Conservation (phyloP, 768 basidiomycete genomes). For the Austroboletus eburneus region DNA sequence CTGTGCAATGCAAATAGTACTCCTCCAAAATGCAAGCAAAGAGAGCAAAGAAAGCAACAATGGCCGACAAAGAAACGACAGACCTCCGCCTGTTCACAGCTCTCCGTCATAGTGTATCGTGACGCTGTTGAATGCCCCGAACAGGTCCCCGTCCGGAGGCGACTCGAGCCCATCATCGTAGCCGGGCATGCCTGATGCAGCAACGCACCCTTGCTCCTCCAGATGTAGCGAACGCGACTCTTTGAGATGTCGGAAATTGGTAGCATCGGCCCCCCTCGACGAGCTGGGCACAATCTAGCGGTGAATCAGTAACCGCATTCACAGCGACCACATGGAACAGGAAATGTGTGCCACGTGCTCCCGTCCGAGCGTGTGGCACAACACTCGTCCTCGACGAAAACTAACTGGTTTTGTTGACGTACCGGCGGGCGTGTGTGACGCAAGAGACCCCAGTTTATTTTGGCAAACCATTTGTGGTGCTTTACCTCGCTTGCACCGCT, state of each 20-base stretch:
- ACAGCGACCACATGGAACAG: slow-evolving; percentile 8
- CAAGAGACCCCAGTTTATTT: slow-evolving; percentile 95
- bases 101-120: slow-evolving; percentile 85
- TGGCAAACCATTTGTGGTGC: slow-evolving; percentile 96
- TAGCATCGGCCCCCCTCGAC: slow-evolving; percentile 76
- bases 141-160: slow-evolving; percentile 58
- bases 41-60: slow-evolving; percentile 9
- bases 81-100: slow-evolving; percentile 19
- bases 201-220: slow-evolving; percentile 54
- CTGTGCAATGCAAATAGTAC: slow-evolving; percentile 33
- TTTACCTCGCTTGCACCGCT: slow-evolving; percentile 98
- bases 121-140: slow-evolving; percentile 86
- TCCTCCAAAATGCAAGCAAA: slow-evolving; percentile 21
- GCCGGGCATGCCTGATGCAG: slow-evolving; percentile 37
- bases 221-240: slow-evolving; percentile 91
- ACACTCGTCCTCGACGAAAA: not conserved
- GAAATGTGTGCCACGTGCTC: slow-evolving; percentile 11
- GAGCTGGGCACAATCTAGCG: slow-evolving; percentile 71
- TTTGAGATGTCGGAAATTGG: slow-evolving; percentile 86
- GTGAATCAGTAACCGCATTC: slow-evolving; percentile 25
- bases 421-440: slow-evolving; percentile 92
- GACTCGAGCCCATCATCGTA: slow-evolving; percentile 43
- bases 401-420: slow-evolving; percentile 28
- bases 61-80: slow-evolving; percentile 12
- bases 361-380: not conserved